These are phyloP conservation scores for Plasmodium vivax DNA, from an alignment of 169 alveolate genomes.

Conservation along the genomic window DNA sequence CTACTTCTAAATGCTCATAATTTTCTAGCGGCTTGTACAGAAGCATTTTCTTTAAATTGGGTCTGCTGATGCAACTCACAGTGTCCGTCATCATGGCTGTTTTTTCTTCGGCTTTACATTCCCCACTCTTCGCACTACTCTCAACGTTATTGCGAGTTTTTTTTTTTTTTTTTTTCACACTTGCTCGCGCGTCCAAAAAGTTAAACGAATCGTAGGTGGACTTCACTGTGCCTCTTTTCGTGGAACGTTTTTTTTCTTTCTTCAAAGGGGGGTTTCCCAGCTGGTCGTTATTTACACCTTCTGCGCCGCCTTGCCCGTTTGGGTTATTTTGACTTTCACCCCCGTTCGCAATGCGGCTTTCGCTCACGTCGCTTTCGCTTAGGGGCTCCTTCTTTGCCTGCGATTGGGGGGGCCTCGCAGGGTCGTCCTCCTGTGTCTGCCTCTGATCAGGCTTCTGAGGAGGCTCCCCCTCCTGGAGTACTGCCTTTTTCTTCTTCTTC, in stretches of 20 bases:
- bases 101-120: not conserved
- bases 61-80: slow-evolving; percentile 43
- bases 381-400: not conserved
- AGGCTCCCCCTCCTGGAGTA: not conserved
- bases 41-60: slow-evolving; percentile 67
- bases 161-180: slow-evolving; percentile 30
- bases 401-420: not conserved
- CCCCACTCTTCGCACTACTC: not conserved
- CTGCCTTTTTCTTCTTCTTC: not conserved
- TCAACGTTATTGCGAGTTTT: not conserved
- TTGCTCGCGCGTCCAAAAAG: slow-evolving; percentile 7
- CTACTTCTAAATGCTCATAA: slow-evolving; percentile 20
- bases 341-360: not conserved
- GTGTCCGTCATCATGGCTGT: not conserved
- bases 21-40: slow-evolving; percentile 66
- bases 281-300: not conserved
- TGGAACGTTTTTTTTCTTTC: slow-evolving; percentile 14
- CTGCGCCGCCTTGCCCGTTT: not conserved
- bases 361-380: not conserved
- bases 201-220: slow-evolving; percentile 46
- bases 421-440: not conserved
- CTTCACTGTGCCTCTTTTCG: not conserved
- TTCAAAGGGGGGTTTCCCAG: not conserved
- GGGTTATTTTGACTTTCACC: not conserved
- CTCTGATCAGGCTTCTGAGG: too few species aligned